Base-by-base conservation (phyloP, 768 basidiomycete species). In the Russula abietina region DNA sequence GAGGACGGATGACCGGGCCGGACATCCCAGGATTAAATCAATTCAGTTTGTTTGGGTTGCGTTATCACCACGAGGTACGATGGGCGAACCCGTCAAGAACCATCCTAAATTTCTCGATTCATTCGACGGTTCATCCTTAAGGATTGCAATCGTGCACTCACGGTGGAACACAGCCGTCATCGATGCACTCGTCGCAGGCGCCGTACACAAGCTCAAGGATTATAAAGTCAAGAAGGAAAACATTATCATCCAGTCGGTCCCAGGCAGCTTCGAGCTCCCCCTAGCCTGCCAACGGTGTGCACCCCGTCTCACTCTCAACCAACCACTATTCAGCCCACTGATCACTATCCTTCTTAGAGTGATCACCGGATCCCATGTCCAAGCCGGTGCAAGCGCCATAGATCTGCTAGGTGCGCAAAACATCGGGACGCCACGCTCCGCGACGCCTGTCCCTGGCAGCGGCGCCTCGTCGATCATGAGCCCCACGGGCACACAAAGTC, bases 231-330 rank as follows among this genome's bases (percentile, higher is more conserved):
- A 89, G 77, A 84, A 91, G 55, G 80, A 80, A 72, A 95, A 98
- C 70, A 98, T 99, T 70, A 81, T 93, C 55, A 77, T 95, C 49
- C 88, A 95, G 77, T 88, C 87, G 39, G 93, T 99, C 1, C 94
- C 96, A 0, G 97, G 97, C 10, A 92, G 89, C 75, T 99, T 87
- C 73, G 97, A 99, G 78, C 81, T 99, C 22, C 97, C 97, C 3
- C 71, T 85, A 78, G 79, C 94, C 16, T 89, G 86, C 70, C 84
- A 88, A 68, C 86, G 85, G 96, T 97, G 73, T 71, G 85, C n/a
- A 30, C 16, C 30, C 19, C 26, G 4, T 4, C 38, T 26, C 1
- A 26, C 9, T 22, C 22, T 11, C 10, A 17, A 6, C 51, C 5
- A 16, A 2, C 16, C 14, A 12, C 52, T 74, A 26, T 16, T 19